Percentiles rank a stretch among this genome's conserved stretches.
phyloP scores from a whole-genome alignment of 352 stramenopile species.

The Phytophthora chlamydospora region DNA sequence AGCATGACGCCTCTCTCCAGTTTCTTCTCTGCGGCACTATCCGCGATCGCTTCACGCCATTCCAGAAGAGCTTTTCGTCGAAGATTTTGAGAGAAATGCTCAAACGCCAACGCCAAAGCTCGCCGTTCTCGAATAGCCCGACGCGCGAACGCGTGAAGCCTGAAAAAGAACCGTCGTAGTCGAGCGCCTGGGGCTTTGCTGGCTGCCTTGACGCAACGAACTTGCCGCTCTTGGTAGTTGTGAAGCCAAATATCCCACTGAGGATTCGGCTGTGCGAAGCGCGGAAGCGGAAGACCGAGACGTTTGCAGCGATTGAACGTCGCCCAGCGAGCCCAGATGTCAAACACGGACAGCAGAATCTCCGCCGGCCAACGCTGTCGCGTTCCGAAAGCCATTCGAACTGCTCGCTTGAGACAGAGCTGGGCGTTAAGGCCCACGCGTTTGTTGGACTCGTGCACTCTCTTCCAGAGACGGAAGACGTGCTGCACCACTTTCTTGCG shows the following conservation, averaged over 20 bases:
- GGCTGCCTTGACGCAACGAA: constrained; percentile 71
- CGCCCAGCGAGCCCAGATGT: constrained; percentile 71
- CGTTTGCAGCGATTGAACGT: constrained; percentile 62
- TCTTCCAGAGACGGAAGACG: constrained; percentile 70
- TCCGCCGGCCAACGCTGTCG: constrained; percentile 66
- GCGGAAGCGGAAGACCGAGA: constrained; percentile 48
- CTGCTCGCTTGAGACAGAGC: constrained; percentile 75
- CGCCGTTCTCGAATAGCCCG: constrained; percentile 23
- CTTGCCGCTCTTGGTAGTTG: constrained; percentile 79
- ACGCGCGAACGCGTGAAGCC: constrained; percentile 38
- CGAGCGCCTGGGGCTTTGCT: constrained; percentile 54
- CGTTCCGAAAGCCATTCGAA: constrained; percentile 60
- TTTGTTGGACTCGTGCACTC: constrained; percentile 46
- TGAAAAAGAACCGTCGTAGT: constrained; percentile 55
- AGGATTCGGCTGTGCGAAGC: constrained; percentile 49
- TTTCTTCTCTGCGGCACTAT: constrained; percentile 54
- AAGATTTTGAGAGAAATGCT: constrained; percentile 24
- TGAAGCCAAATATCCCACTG: constrained; percentile 79
- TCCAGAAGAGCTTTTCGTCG: constrained; percentile 29
- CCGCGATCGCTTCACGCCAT: constrained; percentile 62
- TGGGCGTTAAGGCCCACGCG: constrained; percentile 68
- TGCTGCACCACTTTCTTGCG: constrained; percentile 75
- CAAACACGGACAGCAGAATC: constrained; percentile 65
- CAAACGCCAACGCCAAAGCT: constrained; percentile 18
- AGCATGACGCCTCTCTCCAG: constrained; percentile 30